phyloP scores from a whole-genome alignment of 2,329 filamentous ascomycete species.

The Phialophora expanda region DNA sequence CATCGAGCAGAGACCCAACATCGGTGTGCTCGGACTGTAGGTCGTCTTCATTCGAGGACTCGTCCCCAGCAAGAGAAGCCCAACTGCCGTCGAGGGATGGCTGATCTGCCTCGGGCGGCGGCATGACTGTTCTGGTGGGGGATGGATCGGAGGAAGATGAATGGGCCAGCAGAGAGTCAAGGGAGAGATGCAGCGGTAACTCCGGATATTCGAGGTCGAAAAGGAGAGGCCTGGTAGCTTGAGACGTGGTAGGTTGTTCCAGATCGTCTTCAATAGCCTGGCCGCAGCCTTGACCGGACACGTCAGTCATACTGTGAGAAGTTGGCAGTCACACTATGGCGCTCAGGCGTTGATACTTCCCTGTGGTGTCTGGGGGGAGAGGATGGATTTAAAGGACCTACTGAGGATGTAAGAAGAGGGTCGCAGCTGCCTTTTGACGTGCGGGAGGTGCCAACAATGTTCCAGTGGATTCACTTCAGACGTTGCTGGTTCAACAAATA shows the following conservation, averaged over 20 bases:
- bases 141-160: constrained; percentile 28
- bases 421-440: constrained; percentile 5
- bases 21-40: constrained; percentile 53
- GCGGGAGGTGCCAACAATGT: constrained; percentile 8
- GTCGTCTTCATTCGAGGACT: constrained; percentile 53
- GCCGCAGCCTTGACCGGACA: constrained; percentile 10
- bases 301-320: constrained; percentile 25
- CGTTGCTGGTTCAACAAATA: constrained; percentile 10
- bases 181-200: constrained; percentile 33
- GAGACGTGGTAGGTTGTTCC: not conserved
- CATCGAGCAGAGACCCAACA: constrained; percentile 51
- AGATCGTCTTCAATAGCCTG: constrained; percentile 11
- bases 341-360: not conserved
- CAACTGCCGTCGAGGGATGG: constrained; percentile 53
- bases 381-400: constrained; percentile 8
- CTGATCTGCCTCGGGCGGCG: constrained; percentile 13
- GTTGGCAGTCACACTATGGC: not conserved
- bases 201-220: constrained; percentile 31
- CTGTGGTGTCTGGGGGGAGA: not conserved
- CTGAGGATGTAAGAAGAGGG: constrained; percentile 1
- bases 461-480: constrained; percentile 9
- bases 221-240: not conserved
- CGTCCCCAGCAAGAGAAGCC: constrained; percentile 52
- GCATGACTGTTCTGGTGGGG: constrained; percentile 22
- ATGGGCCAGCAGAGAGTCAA: constrained; percentile 37